Percentiles rank a stretch among this genome's conserved stretches.
These are phyloP conservation scores for Colletotrichum caudatum DNA, from an alignment of 2,329 filamentous ascomycete species.

Conservation along the genomic window DNA sequence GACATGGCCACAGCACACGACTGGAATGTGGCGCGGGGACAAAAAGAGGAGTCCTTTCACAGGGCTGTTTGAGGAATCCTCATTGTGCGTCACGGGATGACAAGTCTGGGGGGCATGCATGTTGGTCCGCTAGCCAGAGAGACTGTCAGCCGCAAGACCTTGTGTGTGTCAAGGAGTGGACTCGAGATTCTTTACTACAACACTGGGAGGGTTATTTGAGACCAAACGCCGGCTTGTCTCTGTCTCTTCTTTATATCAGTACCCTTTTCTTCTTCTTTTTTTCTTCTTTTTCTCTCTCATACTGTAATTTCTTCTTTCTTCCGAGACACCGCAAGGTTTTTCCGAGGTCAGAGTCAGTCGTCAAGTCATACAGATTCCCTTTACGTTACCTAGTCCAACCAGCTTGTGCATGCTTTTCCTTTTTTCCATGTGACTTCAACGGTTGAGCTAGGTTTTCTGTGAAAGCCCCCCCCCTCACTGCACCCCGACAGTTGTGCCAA, in stretches of 20 bases:
- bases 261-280: slow-evolving; percentile 30
- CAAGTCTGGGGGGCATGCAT: slow-evolving; percentile 23
- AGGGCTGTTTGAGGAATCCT: slow-evolving; percentile 9
- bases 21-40: slow-evolving; percentile 21
- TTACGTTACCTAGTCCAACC: slow-evolving; percentile 30
- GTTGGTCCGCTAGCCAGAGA: slow-evolving; percentile 21
- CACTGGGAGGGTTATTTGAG: slow-evolving; percentile 41
- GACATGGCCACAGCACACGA: slow-evolving; percentile 25
- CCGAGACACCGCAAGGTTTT: slow-evolving; percentile 42
- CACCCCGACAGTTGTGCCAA: slow-evolving; percentile 6
- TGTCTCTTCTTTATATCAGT: slow-evolving; percentile 42
- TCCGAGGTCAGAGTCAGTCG: slow-evolving; percentile 41
- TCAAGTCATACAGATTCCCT: slow-evolving; percentile 42
- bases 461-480: slow-evolving; percentile 1
- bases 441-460: slow-evolving; percentile 12
- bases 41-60: slow-evolving; percentile 18
- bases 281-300: slow-evolving; percentile 35
- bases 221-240: slow-evolving; percentile 40
- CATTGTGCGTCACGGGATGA: slow-evolving; percentile 19
- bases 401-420: slow-evolving; percentile 21
- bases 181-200: slow-evolving; percentile 42
- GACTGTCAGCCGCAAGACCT: slow-evolving; percentile 36
- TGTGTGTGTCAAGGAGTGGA: slow-evolving; percentile 32
- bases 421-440: slow-evolving; percentile 29
- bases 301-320: slow-evolving; percentile 43